Percentiles rank a stretch among this genome's conserved stretches.
Evolutionary conservation across 805 yeast species (phyloP).

Genomic region (Cyberlindnera japonica): DNA sequence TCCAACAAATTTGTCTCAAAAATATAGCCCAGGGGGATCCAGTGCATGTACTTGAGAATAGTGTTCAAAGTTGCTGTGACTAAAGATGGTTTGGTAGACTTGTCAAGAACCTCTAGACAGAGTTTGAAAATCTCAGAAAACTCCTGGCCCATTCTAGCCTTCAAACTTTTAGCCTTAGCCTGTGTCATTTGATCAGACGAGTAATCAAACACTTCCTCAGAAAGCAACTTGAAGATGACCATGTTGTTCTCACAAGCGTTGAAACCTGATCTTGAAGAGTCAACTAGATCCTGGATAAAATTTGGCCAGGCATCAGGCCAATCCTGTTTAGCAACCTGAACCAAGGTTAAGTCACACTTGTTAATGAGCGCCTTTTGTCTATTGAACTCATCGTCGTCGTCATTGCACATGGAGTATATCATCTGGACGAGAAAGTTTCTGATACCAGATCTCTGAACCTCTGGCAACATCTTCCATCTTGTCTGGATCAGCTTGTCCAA

Average conservation of each 20-base stretch:
- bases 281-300: conserved; percentile 89
- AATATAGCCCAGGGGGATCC: conserved; percentile 90
- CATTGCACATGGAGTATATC: conserved; percentile 88
- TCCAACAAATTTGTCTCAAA: conserved; percentile 82
- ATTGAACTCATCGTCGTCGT: conserved; percentile 69
- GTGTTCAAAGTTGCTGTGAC: conserved; percentile 82
- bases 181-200: conserved; percentile 97
- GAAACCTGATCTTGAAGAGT: conserved; percentile 75
- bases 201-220: conserved; percentile 95
- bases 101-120: conserved; percentile 90
- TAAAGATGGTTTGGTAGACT: conserved; percentile 79
- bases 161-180: conserved; percentile 82
- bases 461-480: conserved; percentile 90
- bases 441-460: conserved; percentile 85
- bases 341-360: conserved; percentile 91
- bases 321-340: conserved; percentile 92
- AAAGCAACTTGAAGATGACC: conserved; percentile 81
- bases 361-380: conserved; percentile 79
- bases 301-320: conserved; percentile 99
- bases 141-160: conserved; percentile 80
- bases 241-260: conserved; percentile 97
- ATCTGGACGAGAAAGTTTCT: conserved; percentile 90
- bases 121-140: conserved; percentile 90
- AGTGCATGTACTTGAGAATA: conserved; percentile 78
- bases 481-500: conserved; percentile 86